Conservation (phyloP, 768 basidiomycete species). For the Fomitopsis pulvina region DNA sequence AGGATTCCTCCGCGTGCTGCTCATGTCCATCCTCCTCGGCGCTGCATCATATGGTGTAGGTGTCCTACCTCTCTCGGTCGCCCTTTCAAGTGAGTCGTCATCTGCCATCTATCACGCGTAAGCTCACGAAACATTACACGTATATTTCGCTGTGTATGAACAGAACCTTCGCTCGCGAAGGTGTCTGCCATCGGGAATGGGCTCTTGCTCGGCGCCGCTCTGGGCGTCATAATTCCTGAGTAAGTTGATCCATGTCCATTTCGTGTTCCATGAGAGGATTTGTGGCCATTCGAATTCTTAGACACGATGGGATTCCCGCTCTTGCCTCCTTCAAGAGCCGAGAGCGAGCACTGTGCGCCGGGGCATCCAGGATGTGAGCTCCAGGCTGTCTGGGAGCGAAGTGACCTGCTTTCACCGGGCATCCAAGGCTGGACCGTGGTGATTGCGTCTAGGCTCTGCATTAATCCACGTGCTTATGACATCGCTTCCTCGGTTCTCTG, state of each 20-base stretch:
- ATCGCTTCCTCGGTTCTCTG: too few species aligned
- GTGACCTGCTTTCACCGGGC: too few species aligned
- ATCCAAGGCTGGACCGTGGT: too few species aligned
- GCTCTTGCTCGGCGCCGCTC: conserved; percentile 79
- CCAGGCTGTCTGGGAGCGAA: too few species aligned
- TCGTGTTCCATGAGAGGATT: too few species aligned
- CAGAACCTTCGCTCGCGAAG: conserved; percentile 35
- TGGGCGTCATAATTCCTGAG: conserved; percentile 94
- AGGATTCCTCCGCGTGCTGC: conserved; percentile 33
- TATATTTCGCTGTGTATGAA: conserved; percentile 5
- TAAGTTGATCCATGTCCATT: conserved; percentile 36
- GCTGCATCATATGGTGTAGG: conserved; percentile 62
- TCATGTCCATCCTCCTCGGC: conserved; percentile 60
- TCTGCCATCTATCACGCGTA: background rate
- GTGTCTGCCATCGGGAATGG: conserved; percentile 70
- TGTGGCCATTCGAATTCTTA: conserved; percentile 2
- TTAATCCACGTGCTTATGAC: too few species aligned
- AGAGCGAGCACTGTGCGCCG: too few species aligned
- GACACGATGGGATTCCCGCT: conserved; percentile 6
- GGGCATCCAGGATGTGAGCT: too few species aligned
- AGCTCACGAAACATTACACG: conserved; percentile 3
- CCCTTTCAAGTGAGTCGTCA: conserved; percentile 54
- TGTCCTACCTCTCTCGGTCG: conserved; percentile 67
- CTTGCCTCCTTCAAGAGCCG: too few species aligned
- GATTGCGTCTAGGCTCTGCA: too few species aligned